Percentiles rank a stretch among this genome's conserved stretches.
These are phyloP conservation scores for Bryoerythrophyllum caledonicum DNA, from an alignment of 225 moss, liverwort and hornwort species.

Conservation along the genomic window DNA sequence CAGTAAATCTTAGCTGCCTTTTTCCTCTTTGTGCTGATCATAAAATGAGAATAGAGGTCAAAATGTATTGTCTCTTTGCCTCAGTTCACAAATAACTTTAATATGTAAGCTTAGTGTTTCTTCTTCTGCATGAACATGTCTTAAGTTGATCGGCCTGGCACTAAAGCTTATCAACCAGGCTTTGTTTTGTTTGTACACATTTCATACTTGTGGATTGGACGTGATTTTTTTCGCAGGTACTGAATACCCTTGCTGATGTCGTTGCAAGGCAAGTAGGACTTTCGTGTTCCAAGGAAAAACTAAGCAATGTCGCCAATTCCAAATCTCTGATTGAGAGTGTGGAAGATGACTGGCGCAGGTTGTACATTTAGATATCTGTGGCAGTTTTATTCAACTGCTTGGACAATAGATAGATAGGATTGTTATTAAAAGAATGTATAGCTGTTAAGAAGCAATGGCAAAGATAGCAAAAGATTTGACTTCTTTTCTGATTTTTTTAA, in stretches of 20 bases:
- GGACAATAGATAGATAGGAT: neutral
- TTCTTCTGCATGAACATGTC: neutral
- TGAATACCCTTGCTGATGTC: slow-evolving; percentile 42
- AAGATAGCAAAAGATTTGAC: too few relatives aligned
- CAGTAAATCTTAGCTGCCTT: too few relatives aligned
- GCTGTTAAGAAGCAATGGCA: slow-evolving; percentile 3
- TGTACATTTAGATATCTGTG: slow-evolving; percentile 42
- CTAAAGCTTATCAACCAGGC: neutral
- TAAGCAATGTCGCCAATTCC: slow-evolving; percentile 29
- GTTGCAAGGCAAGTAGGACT: slow-evolving; percentile 41
- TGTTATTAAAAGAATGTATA: neutral
- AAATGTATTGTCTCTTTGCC: too few relatives aligned
- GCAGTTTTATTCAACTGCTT: neutral
- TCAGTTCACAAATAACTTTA: too few relatives aligned
- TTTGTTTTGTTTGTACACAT: neutral
- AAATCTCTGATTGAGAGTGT: slow-evolving; percentile 26
- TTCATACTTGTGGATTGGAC: neutral
- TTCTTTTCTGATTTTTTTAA: neutral
- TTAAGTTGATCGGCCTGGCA: neutral
- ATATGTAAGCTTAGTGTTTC: neutral
- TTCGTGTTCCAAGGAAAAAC: slow-evolving; percentile 31
- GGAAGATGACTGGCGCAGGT: slow-evolving; percentile 61
- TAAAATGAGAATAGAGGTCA: too few relatives aligned
- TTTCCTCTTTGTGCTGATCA: too few relatives aligned
- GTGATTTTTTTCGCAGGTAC: slow-evolving; percentile 30